Percentiles rank a stretch among this genome's conserved stretches.
phyloP scores from a whole-genome alignment of 331 rosid genomes.

The Acacia pycnantha region DNA sequence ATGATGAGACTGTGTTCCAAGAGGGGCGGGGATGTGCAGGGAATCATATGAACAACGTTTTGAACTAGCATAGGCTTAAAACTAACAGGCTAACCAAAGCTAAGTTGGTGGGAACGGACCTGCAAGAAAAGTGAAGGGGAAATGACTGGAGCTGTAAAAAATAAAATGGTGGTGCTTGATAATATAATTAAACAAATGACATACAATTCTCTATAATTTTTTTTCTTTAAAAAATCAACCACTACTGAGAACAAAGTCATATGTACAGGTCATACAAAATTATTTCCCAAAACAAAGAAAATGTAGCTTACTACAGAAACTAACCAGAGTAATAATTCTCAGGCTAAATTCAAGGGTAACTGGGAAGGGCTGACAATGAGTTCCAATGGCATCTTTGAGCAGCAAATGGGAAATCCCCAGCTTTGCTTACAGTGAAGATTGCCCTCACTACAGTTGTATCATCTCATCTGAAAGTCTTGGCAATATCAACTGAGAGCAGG shows the following conservation, averaged over 20 bases:
- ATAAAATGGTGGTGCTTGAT: neutral
- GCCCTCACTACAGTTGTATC: slow-evolving; percentile 8
- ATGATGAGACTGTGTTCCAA: neutral
- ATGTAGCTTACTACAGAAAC: slow-evolving; percentile 11
- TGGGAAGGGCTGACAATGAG: neutral
- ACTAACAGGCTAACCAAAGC: neutral
- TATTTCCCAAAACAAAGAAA: neutral
- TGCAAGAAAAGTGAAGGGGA: neutral
- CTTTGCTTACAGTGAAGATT: neutral
- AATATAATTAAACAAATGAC: neutral
- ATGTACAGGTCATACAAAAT: neutral
- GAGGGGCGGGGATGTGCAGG: neutral
- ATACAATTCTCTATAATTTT: neutral
- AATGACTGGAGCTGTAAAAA: neutral
- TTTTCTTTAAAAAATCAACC: neutral
- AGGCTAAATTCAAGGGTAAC: neutral
- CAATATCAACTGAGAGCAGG: slow-evolving; percentile 9
- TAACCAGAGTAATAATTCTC: slow-evolving; percentile 23
- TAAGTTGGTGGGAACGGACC: neutral
- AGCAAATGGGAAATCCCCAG: neutral
- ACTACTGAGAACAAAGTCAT: neutral
- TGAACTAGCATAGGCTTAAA: neutral
- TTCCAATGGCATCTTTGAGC: neutral
- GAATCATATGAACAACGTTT: neutral
- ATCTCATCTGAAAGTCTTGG: neutral